A percentile compares a stretch with the other conserved stretches of the same genome.
phyloP scores from a whole-genome alignment of 768 basidiomycete genomes.

The Pisolithus orientalis region DNA sequence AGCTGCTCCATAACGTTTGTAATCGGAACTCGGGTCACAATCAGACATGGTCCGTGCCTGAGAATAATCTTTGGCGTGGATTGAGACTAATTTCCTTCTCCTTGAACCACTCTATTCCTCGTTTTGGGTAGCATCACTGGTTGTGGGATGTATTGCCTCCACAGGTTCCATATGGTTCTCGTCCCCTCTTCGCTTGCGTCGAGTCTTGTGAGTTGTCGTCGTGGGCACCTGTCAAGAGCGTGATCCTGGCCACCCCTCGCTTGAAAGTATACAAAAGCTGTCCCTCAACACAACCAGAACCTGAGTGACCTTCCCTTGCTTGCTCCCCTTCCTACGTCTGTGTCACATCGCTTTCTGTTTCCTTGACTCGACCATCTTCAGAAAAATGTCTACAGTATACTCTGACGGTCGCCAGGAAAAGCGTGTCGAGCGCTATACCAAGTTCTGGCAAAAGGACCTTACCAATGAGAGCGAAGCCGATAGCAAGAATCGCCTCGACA shows the following conservation, averaged over 20 bases:
- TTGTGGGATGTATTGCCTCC: too few species aligned
- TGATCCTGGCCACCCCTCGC: not conserved
- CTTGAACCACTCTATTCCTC: too few species aligned
- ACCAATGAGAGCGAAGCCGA: slow-evolving; percentile 58
- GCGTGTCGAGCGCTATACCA: slow-evolving; percentile 81
- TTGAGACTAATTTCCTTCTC: too few species aligned
- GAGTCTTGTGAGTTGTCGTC: too few species aligned
- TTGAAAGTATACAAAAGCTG: not conserved
- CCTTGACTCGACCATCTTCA: not conserved
- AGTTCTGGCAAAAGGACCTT: slow-evolving; percentile 87
- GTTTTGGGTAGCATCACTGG: too few species aligned
- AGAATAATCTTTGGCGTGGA: too few species aligned
- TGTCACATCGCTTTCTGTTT: not conserved
- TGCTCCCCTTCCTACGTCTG: not conserved
- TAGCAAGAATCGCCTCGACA: slow-evolving; percentile 66
- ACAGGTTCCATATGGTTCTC: too few species aligned
- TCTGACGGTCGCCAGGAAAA: slow-evolving; percentile 55
- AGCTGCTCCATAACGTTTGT: too few species aligned
- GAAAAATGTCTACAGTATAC: slow-evolving; percentile 19
- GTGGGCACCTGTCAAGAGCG: too few species aligned
- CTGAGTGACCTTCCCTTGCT: not conserved
- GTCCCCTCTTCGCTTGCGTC: too few species aligned
- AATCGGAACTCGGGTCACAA: too few species aligned
- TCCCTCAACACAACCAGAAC: not conserved
- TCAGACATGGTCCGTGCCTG: too few species aligned